Evolutionary conservation across 2,329 filamentous ascomycete genomes (phyloP), one percentile per base, ranked within the genome.

Genomic region (Sarocladiaceae sp.): DNA sequence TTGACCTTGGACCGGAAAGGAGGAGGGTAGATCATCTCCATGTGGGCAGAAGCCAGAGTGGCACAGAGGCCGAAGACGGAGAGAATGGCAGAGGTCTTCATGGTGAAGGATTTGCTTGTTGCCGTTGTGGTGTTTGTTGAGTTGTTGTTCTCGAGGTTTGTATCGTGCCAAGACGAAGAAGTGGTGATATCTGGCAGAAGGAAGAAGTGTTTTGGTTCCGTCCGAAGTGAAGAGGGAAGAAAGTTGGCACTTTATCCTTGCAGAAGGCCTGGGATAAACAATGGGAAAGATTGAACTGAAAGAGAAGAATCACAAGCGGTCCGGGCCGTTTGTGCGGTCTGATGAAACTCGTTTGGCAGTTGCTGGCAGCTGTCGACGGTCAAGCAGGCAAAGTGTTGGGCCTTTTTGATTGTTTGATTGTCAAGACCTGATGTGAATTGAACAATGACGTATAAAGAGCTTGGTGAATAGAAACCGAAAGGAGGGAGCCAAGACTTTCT

Each of bases 1-100:
- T 82, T 81, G 65, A 65, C 66, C 68, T 77, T 78, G 61, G 76
- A 79, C 52, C 70, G 69, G 59, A 83, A 70, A 6, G 80, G 79
- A 13, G 76, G 57, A 10, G 80, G 80, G 56, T 66, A 67, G 40
- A 61, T 69, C 73, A 82, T 78, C 63, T 79, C 72, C 75, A 83
- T 82, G 66, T 83, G 79, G 54, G 75, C 80, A 51, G 72, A 66
- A 56, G 70, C 72, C 49, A 74, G 64, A 57, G 72, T 68, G 50
- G 66, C 63, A 18, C 47, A 29, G 52, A 73, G 57, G 60, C 73
- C 69, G 58, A 78, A 57, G 60, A 74, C 60, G 56, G 69, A 66
- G 56, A 74, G 56, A 55, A 71, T 55, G 23, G 64, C 57, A 47
- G 64, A 54, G 55, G 66, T 64, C 64, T 71, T 70, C 75, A 78